Evolutionary conservation across 139 green algal species (phyloP).

Genomic region (Chlorella sp.): DNA sequence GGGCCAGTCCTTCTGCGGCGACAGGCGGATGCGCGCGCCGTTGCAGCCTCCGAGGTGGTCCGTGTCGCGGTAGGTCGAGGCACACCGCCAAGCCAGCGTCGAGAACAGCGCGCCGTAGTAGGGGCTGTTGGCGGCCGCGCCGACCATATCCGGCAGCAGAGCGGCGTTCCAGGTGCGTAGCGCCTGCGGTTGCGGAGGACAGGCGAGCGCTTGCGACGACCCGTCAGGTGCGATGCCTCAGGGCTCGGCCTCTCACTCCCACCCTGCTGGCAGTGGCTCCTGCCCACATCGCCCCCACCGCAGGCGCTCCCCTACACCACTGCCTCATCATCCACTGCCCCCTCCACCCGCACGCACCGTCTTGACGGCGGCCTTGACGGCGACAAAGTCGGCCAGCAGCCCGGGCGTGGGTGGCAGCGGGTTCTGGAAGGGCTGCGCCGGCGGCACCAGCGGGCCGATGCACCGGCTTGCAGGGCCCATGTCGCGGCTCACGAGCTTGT

Average conservation of each 20-base stretch:
- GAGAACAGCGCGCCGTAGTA: constrained; percentile 27
- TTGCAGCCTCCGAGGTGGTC: constrained; percentile 42
- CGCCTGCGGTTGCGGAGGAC: no score
- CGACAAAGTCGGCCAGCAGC: constrained; percentile 3
- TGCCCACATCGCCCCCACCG: no score
- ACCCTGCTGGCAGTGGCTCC: no score
- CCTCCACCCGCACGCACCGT: no score
- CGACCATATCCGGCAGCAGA: not conserved
- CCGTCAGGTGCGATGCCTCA: no score
- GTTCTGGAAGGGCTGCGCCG: constrained; percentile 30
- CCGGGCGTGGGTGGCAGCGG: constrained; percentile 17
- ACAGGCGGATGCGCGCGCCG: constrained; percentile 31
- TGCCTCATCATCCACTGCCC: no score
- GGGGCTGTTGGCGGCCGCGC: constrained; percentile 1
- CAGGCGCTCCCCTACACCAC: no score
- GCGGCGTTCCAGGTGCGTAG: no score
- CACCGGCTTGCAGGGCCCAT: constrained; percentile 19
- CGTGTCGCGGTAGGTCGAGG: constrained; percentile 29
- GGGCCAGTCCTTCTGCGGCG: constrained; percentile 33
- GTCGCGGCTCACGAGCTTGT: constrained; percentile 23
- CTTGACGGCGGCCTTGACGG: no score
- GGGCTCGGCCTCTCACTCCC: no score
- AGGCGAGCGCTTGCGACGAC: no score
- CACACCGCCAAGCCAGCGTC: constrained; percentile 31
- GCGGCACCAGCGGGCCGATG: constrained; percentile 8